Base-by-base conservation (phyloP, 495 filamentous ascomycete genomes). In the Tetracladium marchalianum region DNA sequence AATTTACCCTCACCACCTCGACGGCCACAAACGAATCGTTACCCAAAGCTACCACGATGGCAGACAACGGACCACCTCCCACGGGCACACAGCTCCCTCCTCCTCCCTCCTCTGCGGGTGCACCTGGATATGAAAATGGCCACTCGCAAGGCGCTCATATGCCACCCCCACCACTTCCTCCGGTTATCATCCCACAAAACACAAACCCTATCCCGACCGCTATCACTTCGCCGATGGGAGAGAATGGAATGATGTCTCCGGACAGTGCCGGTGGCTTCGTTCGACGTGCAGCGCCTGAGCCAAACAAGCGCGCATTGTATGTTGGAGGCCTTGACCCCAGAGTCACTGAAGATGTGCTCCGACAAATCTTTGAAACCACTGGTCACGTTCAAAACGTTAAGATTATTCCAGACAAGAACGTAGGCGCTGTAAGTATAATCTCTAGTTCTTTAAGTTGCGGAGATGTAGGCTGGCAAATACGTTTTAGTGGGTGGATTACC, bases 401-500 rank as follows among this genome's bases (percentile, higher is more conserved):
- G 73, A 95, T 99, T 55, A 99, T 99, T 61, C 92, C 92, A 32
- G 92, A 99, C 71, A 95, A 95, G 78, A 95, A 90, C 67, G 87
- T 93, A 65, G 77, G 88, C 67, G 64, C 63, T 41, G 63, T 67
- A 56, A 64, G 63, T 65, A 57, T 57, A 46, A 55, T 51, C 47
- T 54, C 50, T 56, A 46, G 35, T 34, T 51, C 4, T 51, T 40
- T 46, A 40, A 31, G 41, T 52, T 45, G 51, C 24, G 53, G 47
- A 49, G 52, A 52, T 45, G 49, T 40, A 27, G 22, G 3, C 3
- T 27, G 22, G 22, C 22, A 27, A 27, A 27, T n/a, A n/a, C 22
- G 3, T 27, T 27, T 27, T 7, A 27, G 22, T 27, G n/a, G n/a
- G n/a, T 7, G 7, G 7, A 27, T 27, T 27, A 3, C 22, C 7